Conservation (phyloP, 768 basidiomycete species). For the Tricholoma saponaceum region DNA sequence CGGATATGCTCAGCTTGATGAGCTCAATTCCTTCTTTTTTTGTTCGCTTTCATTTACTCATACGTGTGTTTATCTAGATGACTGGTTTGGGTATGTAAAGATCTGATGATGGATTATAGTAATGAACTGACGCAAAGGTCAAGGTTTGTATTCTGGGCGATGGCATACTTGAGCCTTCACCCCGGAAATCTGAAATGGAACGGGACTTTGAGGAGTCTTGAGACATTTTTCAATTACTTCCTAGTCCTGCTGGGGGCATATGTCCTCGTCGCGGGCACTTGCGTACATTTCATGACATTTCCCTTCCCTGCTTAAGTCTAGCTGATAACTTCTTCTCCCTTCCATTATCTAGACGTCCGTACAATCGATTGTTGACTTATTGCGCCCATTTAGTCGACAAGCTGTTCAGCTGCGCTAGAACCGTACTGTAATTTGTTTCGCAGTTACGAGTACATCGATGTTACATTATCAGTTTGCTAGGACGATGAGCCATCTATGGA, state of each 20-base stretch:
- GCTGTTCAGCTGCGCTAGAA: slow-evolving; percentile 32
- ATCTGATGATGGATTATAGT: background rate
- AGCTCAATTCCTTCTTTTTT: slow-evolving; percentile 22
- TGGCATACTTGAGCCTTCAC: slow-evolving; percentile 37
- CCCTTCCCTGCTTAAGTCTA: background rate
- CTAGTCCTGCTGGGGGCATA: slow-evolving; percentile 34
- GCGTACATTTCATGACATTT: slow-evolving; percentile 21
- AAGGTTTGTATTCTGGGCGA: slow-evolving; percentile 39
- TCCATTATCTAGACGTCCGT: slow-evolving; percentile 27
- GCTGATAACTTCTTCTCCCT: slow-evolving; percentile 1
- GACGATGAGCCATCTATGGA: no score
- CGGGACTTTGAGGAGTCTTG: slow-evolving; percentile 23
- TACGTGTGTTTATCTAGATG: slow-evolving; percentile 11
- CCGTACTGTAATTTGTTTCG: slow-evolving; percentile 18
- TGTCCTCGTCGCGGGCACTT: slow-evolving; percentile 35
- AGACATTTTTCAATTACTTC: slow-evolving; percentile 35
- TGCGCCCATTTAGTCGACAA: slow-evolving; percentile 22
- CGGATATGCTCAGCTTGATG: slow-evolving; percentile 38
- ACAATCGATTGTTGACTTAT: slow-evolving; percentile 33
- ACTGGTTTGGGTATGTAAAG: slow-evolving; percentile 27
- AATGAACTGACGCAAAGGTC: background rate
- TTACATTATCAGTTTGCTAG: no score
- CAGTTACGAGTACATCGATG: no score
- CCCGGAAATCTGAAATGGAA: slow-evolving; percentile 31
- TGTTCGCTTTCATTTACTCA: background rate